Conservation (phyloP, 2,329 filamentous ascomycete species). For the Cladosporium phlei region DNA sequence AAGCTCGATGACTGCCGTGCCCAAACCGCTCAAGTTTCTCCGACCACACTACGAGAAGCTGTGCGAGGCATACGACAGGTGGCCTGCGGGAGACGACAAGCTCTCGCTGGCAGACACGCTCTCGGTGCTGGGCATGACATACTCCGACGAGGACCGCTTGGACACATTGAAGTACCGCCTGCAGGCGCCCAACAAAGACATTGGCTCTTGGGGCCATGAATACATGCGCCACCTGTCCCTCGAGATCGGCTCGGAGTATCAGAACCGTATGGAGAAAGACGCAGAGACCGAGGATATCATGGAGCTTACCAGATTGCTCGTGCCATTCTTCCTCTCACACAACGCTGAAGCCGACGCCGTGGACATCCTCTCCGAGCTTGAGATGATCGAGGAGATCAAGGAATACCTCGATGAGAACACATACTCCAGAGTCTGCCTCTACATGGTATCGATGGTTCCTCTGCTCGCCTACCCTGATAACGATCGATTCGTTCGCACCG, state of each 20-base stretch:
- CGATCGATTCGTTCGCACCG: conserved; percentile 86
- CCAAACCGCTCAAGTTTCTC: conserved; percentile 96
- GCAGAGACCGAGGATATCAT: conserved; percentile 78
- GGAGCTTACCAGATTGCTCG: conserved; percentile 75
- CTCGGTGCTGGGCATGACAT: conserved; percentile 98
- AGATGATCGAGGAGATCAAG: conserved; percentile 90
- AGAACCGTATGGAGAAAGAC: conserved; percentile 78
- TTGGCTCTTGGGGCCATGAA: conserved; percentile 97
- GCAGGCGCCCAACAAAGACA: conserved; percentile 82
- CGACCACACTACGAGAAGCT: conserved; percentile 92
- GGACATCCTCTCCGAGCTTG: conserved; percentile 91
- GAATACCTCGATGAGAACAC: conserved; percentile 91
- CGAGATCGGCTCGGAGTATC: conserved; percentile 93
- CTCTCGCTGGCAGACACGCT: conserved; percentile 87
- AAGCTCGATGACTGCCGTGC: conserved; percentile 98
- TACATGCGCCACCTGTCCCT: conserved; percentile 93
- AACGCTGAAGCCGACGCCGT: conserved; percentile 98
- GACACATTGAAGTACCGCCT: conserved; percentile 96
- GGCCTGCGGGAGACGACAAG: conserved; percentile 80
- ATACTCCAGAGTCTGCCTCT: conserved; percentile 86
- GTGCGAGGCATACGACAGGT: conserved; percentile 81
- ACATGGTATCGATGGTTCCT: conserved; percentile 99
- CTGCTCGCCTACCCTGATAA: conserved; percentile 97
- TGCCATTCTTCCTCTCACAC: conserved; percentile 93
- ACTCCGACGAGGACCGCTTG: conserved; percentile 80